Conservation (phyloP, 257 asterid genomes). For the Solanum phureja region DNA sequence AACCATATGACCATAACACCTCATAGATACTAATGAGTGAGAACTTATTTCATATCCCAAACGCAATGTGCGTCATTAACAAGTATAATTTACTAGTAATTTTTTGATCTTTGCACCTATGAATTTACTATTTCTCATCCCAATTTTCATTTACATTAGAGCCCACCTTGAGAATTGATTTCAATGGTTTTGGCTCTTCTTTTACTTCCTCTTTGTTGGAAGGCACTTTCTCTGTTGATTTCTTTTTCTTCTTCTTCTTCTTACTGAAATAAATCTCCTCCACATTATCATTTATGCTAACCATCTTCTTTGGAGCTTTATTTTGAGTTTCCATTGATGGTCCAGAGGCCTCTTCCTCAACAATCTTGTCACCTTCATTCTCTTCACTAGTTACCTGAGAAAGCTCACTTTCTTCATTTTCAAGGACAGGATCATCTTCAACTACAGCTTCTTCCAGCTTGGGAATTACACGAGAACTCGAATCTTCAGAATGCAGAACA, state of each 20-base stretch:
- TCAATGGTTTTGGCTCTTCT: slow-evolving; percentile 7
- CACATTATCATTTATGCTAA: slow-evolving; percentile 13
- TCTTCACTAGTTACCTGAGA: neutral
- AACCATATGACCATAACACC: neutral
- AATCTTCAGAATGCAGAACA: neutral
- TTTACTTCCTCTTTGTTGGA: neutral
- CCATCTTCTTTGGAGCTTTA: slow-evolving; percentile 22
- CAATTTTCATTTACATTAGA: neutral
- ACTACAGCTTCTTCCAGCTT: neutral
- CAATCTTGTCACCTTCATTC: neutral
- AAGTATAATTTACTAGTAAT: neutral
- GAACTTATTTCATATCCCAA: neutral
- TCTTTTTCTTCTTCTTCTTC: neutral
- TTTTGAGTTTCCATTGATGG: neutral
- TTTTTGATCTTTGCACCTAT: neutral
- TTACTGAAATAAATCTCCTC: slow-evolving; percentile 9
- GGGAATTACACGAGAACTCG: neutral
- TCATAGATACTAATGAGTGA: neutral
- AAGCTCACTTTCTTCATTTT: neutral
- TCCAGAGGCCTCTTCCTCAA: neutral
- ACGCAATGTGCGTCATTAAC: neutral
- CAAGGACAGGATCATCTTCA: neutral
- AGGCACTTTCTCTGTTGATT: neutral
- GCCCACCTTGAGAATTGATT: slow-evolving; percentile 17
- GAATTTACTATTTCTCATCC: neutral